phyloP scores from a whole-genome alignment of 495 filamentous ascomycete species.

The Tuber melanosporum region DNA sequence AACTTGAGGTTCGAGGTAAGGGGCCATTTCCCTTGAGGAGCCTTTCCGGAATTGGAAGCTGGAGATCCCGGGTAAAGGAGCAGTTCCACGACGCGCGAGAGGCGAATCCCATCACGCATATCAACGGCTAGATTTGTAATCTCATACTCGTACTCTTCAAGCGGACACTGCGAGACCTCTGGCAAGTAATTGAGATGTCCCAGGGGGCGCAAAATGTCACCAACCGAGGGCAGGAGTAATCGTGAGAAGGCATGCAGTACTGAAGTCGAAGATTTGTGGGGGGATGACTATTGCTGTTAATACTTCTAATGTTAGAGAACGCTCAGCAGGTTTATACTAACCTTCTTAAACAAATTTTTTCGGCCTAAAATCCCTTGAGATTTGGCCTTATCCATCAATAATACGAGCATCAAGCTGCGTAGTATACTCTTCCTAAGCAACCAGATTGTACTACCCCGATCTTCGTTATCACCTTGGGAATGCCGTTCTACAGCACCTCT shows the following conservation, averaged over 20 bases:
- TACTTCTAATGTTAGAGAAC: slow-evolving; percentile 43
- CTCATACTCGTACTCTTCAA: slow-evolving; percentile 55
- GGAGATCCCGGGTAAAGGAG: slow-evolving; percentile 47
- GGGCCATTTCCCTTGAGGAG: slow-evolving; percentile 42
- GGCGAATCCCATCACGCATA: slow-evolving; percentile 57
- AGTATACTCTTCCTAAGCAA: slow-evolving; percentile 54
- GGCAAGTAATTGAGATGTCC: slow-evolving; percentile 55
- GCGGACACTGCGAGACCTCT: slow-evolving; percentile 50
- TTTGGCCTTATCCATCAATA: slow-evolving; percentile 55
- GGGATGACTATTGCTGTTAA: slow-evolving; percentile 24
- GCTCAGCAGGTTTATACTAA: slow-evolving; percentile 48
- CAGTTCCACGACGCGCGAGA: slow-evolving; percentile 57
- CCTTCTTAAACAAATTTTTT: slow-evolving; percentile 33
- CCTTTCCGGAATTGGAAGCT: slow-evolving; percentile 33
- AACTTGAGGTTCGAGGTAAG: slow-evolving; percentile 57
- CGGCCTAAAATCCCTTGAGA: slow-evolving; percentile 40
- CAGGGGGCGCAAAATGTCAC: slow-evolving; percentile 53
- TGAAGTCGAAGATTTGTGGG: slow-evolving; percentile 52
- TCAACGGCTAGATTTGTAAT: slow-evolving; percentile 60
- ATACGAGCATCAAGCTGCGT: slow-evolving; percentile 57
- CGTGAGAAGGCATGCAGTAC: slow-evolving; percentile 51
- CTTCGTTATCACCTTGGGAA: slow-evolving; percentile 37
- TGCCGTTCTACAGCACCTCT: slow-evolving; percentile 19
- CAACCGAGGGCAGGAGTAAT: slow-evolving; percentile 55
- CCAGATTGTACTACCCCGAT: slow-evolving; percentile 46